Conservation (phyloP, 805 yeast species). For the Candida khao-thaluensis region DNA sequence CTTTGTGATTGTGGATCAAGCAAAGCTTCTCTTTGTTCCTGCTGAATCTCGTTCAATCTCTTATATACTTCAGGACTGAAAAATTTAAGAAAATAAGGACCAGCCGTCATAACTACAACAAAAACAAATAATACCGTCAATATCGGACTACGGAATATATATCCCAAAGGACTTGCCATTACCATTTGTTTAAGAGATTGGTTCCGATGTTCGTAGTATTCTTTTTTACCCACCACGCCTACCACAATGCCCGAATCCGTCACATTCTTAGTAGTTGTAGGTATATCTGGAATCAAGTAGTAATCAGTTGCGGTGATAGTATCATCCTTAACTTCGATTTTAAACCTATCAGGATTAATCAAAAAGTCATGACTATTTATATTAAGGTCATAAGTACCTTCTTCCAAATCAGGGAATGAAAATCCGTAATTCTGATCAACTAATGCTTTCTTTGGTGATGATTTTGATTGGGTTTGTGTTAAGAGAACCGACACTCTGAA, state of each 20-base stretch:
- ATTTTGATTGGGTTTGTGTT: constrained; percentile 5
- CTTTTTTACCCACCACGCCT: constrained; percentile 22
- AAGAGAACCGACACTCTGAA: constrained; percentile 29
- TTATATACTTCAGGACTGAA: constrained; percentile 41
- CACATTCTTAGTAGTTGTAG: constrained; percentile 2
- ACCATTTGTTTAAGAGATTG: constrained; percentile 33
- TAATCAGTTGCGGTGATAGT: constrained; percentile 25
- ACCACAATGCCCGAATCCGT: constrained; percentile 21
- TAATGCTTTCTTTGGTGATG: constrained; percentile 11
- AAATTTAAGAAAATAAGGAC: constrained; percentile 31
- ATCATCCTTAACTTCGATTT: constrained; percentile 23
- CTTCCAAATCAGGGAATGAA: constrained; percentile 19
- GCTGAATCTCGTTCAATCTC: constrained; percentile 22
- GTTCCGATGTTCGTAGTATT: constrained; percentile 34
- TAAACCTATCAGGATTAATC: constrained; percentile 25
- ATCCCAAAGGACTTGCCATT: constrained; percentile 41
- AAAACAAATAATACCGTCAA: constrained; percentile 35
- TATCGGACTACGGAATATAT: constrained; percentile 34
- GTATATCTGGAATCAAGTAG: constrained; percentile 13
- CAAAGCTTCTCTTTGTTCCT: constrained; percentile 11
- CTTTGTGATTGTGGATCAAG: too few relatives aligned
- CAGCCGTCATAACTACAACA: constrained; percentile 26
- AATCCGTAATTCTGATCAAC: constrained; percentile 29
- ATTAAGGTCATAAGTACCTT: constrained; percentile 35
- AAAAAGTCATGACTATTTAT: constrained; percentile 38